Base-by-base conservation (phyloP, 208 protist species). In the Naegleria gruberi region DNA sequence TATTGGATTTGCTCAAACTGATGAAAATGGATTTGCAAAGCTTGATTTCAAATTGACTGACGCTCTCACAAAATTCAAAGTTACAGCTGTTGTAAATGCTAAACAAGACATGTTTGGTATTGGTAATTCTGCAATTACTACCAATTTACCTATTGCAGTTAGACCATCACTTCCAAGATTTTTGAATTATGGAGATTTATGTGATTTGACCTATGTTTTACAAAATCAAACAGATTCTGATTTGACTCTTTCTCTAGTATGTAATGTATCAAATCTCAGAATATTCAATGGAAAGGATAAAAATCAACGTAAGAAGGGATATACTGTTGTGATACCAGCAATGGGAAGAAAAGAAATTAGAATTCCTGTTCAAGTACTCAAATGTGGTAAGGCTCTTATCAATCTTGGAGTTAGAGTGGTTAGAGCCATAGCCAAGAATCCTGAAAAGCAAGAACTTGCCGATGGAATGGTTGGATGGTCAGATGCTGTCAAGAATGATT, bases 121-220 rank as follows among this genome's bases (percentile, higher is more conserved):
- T 2, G 34, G 41, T 37, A 46, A 85, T n/a, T 30, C 30, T 23
- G 2, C 37, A 47, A 65, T 92, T 47, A 84, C 43, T 34, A 89
- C 65, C 6, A 19, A 77, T 12, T 44, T 92, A 41, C 88, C 91
- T 19, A 1, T 92, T 5, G 81, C 81, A 42, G 30, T 91, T 26
- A 51, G 89, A 44, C 89, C 91, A 26, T 85, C 91, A 7, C 44
- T 83, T 19, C 91, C 91, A 19, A 46, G 91, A 42, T 92, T 92
- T n/a, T 85, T 92, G 26, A 51, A 74, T 37, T 57, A 87, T 15
- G 88, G 88, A 26, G 91, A 92, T 44, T 45, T 89, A 81, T 74
- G 47, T 44, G 57, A 57, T 17, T 44, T 90, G 47, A 46, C 89
- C 30, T 74, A 85, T 77, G 89, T 92, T 43, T 45, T 92, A 0